phyloP scores from a whole-genome alignment of 2,329 filamentous ascomycete species.

The Botrytis fragariae region DNA sequence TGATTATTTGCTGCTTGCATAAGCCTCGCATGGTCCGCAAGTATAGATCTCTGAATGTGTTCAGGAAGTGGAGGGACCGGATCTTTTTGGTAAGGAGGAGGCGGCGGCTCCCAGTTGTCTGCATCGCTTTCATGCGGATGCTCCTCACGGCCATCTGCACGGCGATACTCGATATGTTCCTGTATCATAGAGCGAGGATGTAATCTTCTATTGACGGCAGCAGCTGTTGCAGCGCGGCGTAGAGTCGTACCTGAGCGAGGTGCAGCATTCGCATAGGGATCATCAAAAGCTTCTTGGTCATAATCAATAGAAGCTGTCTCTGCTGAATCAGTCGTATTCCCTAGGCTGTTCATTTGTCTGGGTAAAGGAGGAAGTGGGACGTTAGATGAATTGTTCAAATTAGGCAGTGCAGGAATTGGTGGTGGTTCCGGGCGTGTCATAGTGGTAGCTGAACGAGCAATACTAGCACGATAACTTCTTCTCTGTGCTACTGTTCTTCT shows the following conservation, averaged over 20 bases:
- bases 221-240: slow-evolving; percentile 72
- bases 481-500: slow-evolving; percentile 68
- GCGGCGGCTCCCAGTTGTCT: slow-evolving; percentile 84
- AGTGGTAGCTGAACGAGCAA: slow-evolving; percentile 51
- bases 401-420: slow-evolving; percentile 31
- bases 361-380: slow-evolving; percentile 23
- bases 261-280: slow-evolving; percentile 69
- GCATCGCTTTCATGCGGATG: slow-evolving; percentile 84
- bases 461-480: slow-evolving; percentile 46
- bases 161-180: slow-evolving; percentile 59
- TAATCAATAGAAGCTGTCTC: slow-evolving; percentile 36
- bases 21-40: slow-evolving; percentile 34
- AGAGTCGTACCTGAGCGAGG: slow-evolving; percentile 69
- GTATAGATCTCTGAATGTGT: slow-evolving; percentile 38
- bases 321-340: slow-evolving; percentile 23
- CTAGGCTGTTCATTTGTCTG: slow-evolving; percentile 28
- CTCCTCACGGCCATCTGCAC: slow-evolving; percentile 67
- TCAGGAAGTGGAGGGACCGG: slow-evolving; percentile 40
- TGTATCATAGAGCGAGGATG: slow-evolving; percentile 56
- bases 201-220: slow-evolving; percentile 67
- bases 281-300: slow-evolving; percentile 57
- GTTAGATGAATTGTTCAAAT: slow-evolving; percentile 26
- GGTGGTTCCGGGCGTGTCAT: slow-evolving; percentile 28
- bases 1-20: slow-evolving; percentile 35
- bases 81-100: slow-evolving; percentile 73